These are phyloP conservation scores for Erodium moschatum DNA, from an alignment of 441 rosid species.

Conservation along the genomic window DNA sequence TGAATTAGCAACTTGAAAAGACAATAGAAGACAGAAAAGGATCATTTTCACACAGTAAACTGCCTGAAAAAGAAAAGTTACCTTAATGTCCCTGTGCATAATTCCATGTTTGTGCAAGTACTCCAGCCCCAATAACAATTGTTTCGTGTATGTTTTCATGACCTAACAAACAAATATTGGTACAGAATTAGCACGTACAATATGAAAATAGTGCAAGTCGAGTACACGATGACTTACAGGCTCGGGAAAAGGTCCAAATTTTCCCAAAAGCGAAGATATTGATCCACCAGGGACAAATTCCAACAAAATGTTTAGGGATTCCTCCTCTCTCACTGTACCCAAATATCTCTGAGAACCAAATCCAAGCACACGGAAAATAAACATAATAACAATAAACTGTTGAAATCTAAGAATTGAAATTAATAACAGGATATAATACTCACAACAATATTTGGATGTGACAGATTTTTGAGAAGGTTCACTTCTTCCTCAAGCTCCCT, in stretches of 20 bases:
- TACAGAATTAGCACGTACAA: slow-evolving; percentile 12
- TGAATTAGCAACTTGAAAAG: not conserved
- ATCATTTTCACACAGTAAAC: not conserved
- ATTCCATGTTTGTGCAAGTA: slow-evolving; percentile 82
- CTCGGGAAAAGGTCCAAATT: slow-evolving; percentile 92
- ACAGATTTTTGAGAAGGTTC: slow-evolving; percentile 78
- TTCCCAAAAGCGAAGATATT: slow-evolving; percentile 84
- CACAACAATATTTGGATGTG: slow-evolving; percentile 78
- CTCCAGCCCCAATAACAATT: slow-evolving; percentile 69
- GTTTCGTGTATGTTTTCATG: slow-evolving; percentile 63
- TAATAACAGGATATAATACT: slow-evolving; percentile 18
- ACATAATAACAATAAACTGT: too few relatives aligned
- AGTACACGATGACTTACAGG: slow-evolving; percentile 45
- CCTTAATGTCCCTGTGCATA: slow-evolving; percentile 98
- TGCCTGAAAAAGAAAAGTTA: slow-evolving; percentile 15
- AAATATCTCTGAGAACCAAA: slow-evolving; percentile 56
- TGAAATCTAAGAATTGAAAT: too few relatives aligned
- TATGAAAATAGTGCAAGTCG: slow-evolving; percentile 7
- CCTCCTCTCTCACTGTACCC: slow-evolving; percentile 88
- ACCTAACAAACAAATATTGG: slow-evolving; percentile 39
- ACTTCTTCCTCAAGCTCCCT: slow-evolving; percentile 98
- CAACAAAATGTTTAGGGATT: slow-evolving; percentile 64
- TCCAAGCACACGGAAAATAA: not conserved
- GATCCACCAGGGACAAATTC: slow-evolving; percentile 97
- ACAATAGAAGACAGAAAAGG: not conserved